A percentile compares a stretch with the other conserved stretches of the same genome.
phyloP scores from a whole-genome alignment of 2,329 filamentous ascomycete genomes.

The Zymoseptoria passerinii region DNA sequence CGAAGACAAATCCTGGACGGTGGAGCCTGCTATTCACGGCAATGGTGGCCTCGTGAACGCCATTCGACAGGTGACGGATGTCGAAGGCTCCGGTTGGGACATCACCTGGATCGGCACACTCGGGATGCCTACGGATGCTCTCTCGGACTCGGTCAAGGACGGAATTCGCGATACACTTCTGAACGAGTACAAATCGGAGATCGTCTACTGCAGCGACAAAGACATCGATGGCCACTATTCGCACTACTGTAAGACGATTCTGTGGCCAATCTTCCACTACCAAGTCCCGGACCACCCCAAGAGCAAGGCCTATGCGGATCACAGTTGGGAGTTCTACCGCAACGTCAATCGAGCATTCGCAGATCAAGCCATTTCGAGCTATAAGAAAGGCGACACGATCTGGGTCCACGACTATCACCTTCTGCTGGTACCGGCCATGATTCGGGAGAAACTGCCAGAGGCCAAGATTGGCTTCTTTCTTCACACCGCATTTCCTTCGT shows the following conservation, averaged over 20 bases:
- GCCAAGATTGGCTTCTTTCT: slow-evolving; percentile 95
- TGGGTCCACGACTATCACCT: slow-evolving; percentile 97
- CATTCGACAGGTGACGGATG: slow-evolving; percentile 59
- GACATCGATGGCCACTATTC: slow-evolving; percentile 92
- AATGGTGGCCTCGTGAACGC: slow-evolving; percentile 90
- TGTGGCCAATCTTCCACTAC: slow-evolving; percentile 98
- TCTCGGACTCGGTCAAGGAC: slow-evolving; percentile 66
- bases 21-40: slow-evolving; percentile 79
- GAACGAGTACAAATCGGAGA: slow-evolving; percentile 71
- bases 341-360: slow-evolving; percentile 90
- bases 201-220: slow-evolving; percentile 79
- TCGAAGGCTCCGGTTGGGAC: slow-evolving; percentile 59
- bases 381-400: slow-evolving; percentile 85
- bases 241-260: slow-evolving; percentile 94
- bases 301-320: slow-evolving; percentile 95
- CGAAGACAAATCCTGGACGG: slow-evolving; percentile 69
- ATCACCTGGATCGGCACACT: slow-evolving; percentile 87
- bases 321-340: slow-evolving; percentile 78
- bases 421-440: slow-evolving; percentile 77
- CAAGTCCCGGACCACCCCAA: slow-evolving; percentile 96
- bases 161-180: slow-evolving; percentile 77
- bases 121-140: slow-evolving; percentile 85
- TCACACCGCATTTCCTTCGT: slow-evolving; percentile 90
- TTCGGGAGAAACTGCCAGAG: slow-evolving; percentile 81
- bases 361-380: slow-evolving; percentile 79